A percentile compares a stretch with the other conserved stretches of the same genome.
phyloP scores from a whole-genome alignment of 129 eudicot genomes.

The Heracleum sosnowskyi region DNA sequence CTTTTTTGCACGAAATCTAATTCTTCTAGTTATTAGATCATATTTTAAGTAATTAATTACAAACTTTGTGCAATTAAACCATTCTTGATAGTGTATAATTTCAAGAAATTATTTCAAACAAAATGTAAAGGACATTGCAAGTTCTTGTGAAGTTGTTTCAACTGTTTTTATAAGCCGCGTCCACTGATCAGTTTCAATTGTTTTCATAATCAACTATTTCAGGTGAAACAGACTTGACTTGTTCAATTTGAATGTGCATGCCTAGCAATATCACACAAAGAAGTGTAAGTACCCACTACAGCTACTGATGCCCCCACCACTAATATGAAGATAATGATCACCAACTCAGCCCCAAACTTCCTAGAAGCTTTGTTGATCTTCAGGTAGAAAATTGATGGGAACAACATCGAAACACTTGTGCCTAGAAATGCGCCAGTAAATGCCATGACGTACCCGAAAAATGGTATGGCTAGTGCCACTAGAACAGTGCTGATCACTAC shows the following conservation, averaged over 20 bases:
- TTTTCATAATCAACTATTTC: not conserved
- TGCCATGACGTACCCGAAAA: constrained; percentile 65
- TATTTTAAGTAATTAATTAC: too few relatives aligned
- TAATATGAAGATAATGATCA: constrained; percentile 27
- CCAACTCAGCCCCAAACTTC: constrained; percentile 31
- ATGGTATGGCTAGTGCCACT: constrained; percentile 56
- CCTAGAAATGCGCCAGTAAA: constrained; percentile 59
- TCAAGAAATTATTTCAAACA: not conserved
- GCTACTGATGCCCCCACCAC: constrained; percentile 37
- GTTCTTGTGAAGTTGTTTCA: not conserved
- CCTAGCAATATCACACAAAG: constrained; percentile 34
- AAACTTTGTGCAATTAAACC: too few relatives aligned
- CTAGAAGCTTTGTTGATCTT: constrained; percentile 38
- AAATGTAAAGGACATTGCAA: not conserved
- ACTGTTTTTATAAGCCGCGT: not conserved
- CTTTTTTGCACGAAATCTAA: too few relatives aligned
- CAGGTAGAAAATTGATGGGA: constrained; percentile 65
- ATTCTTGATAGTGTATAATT: too few relatives aligned
- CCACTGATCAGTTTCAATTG: not conserved
- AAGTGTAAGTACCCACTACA: constrained; percentile 42
- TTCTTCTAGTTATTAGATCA: too few relatives aligned
- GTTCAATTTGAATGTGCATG: constrained; percentile 28
- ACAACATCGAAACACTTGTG: constrained; percentile 47
- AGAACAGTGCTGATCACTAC: constrained; percentile 48
- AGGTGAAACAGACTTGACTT: not conserved